Evolutionary conservation across 2,329 filamentous ascomycete species (phyloP).

Genomic region (Phaeosphaeriaceae sp.): DNA sequence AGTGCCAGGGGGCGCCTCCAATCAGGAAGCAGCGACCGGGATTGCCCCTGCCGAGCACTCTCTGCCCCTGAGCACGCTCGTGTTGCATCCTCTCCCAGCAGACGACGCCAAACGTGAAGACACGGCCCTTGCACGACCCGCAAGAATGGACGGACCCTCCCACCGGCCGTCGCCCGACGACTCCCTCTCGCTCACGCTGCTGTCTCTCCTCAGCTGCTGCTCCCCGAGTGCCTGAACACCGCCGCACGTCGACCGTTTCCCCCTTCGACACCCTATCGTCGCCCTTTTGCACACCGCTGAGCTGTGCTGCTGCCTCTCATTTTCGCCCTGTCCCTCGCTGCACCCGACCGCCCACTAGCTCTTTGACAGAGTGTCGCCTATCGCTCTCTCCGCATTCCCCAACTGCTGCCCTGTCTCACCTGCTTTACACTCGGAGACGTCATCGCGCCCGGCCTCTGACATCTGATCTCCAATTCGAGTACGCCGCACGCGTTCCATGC

Average conservation of each 20-base stretch:
- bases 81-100: constrained; percentile 1
- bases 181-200: constrained; percentile 33
- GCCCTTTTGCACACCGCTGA: constrained; percentile 39
- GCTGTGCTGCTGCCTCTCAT: constrained; percentile 49
- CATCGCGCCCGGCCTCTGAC: constrained; percentile 18
- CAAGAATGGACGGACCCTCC: constrained; percentile 28
- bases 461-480: constrained; percentile 31
- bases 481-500: constrained; percentile 21
- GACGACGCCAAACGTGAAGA: constrained; percentile 2
- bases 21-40: constrained; percentile 12
- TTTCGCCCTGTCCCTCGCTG: constrained; percentile 16
- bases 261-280: constrained; percentile 7
- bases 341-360: constrained; percentile 28
- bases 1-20: constrained; percentile 24
- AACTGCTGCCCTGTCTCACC: constrained; percentile 21
- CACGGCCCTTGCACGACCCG: constrained; percentile 32
- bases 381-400: constrained; percentile 26
- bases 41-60: constrained; percentile 23
- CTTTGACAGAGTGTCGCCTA: constrained; percentile 47
- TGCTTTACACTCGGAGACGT: constrained; percentile 13
- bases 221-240: constrained; percentile 38
- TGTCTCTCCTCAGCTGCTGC: constrained; percentile 37
- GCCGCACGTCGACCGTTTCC: constrained; percentile 30
- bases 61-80: constrained; percentile 27
- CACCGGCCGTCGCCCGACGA: constrained; percentile 24